Conservation (phyloP, 768 basidiomycete genomes). For the Tulasnella sp. region DNA sequence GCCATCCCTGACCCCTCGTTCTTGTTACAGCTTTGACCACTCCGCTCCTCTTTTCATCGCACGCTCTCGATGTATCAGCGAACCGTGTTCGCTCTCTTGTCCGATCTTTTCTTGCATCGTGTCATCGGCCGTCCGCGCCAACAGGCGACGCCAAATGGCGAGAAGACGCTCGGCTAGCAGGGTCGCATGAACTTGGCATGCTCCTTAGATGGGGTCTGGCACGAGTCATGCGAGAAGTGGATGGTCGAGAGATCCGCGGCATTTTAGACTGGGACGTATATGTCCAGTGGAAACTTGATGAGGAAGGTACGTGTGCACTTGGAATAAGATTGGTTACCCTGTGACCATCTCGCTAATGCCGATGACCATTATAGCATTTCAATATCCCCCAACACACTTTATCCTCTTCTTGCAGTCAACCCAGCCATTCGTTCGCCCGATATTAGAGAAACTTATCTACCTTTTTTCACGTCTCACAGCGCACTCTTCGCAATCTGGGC, state of each 20-base stretch:
- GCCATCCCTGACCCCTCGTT: background rate
- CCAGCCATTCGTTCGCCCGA: slow-evolving; percentile 43
- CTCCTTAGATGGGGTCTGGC: slow-evolving; percentile 87
- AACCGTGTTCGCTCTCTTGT: slow-evolving; percentile 69
- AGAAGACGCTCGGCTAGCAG: slow-evolving; percentile 75
- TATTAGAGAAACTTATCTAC: slow-evolving; percentile 62
- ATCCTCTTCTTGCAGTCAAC: slow-evolving; percentile 44
- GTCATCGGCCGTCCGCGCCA: slow-evolving; percentile 18
- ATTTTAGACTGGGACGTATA: slow-evolving; percentile 81
- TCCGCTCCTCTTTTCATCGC: slow-evolving; percentile 83
- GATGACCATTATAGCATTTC: slow-evolving; percentile 14
- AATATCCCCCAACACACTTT: slow-evolving; percentile 64
- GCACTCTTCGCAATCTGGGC: slow-evolving; percentile 73
- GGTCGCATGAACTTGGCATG: slow-evolving; percentile 83
- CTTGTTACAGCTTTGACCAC: slow-evolving; percentile 48
- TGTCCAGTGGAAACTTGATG: slow-evolving; percentile 65
- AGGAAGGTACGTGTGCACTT: slow-evolving; percentile 50
- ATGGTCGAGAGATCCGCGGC: slow-evolving; percentile 67
- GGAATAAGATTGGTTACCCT: slow-evolving; percentile 14
- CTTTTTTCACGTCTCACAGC: slow-evolving; percentile 75
- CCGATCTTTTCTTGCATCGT: slow-evolving; percentile 52
- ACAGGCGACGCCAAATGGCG: slow-evolving; percentile 39
- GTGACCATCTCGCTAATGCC: slow-evolving; percentile 20
- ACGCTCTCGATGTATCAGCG: slow-evolving; percentile 74
- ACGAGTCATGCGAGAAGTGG: slow-evolving; percentile 58